phyloP scores from a whole-genome alignment of 2,329 filamentous ascomycete genomes.

The Ophiostoma ulmi region DNA sequence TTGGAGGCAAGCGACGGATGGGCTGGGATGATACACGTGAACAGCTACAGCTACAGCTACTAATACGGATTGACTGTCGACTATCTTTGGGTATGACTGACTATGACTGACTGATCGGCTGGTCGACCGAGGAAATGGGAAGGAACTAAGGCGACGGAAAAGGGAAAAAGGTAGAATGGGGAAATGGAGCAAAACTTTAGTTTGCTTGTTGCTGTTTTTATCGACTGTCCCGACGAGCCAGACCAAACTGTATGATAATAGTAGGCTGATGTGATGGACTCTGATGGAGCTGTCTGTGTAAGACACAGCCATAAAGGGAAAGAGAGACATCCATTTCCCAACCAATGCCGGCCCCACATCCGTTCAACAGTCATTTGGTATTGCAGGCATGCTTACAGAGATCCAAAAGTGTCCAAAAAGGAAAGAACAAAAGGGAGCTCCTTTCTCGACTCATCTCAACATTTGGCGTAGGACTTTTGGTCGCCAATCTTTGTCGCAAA shows the following conservation, averaged over 20 bases:
- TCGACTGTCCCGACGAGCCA: no score
- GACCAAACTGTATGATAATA: not conserved
- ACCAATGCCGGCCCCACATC: conserved; percentile 21
- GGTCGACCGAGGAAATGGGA: conserved; percentile 18
- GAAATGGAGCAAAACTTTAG: not conserved
- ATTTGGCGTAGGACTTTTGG: conserved; percentile 11
- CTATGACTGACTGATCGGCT: conserved; percentile 15
- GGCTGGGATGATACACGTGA: not conserved
- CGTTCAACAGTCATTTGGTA: not conserved
- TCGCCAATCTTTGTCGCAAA: not conserved
- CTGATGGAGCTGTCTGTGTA: not conserved
- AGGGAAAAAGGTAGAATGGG: not conserved
- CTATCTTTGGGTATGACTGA: not conserved
- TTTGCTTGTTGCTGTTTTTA: not conserved
- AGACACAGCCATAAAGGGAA: conserved; percentile 13
- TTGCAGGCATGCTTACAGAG: not conserved
- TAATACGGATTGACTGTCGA: not conserved
- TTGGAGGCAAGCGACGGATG: not conserved
- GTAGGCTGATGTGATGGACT: not conserved
- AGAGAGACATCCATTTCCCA: conserved; percentile 19
- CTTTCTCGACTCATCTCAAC: not conserved
- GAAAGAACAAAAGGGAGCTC: conserved; percentile 7
- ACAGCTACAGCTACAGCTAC: not conserved
- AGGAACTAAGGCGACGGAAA: not conserved
- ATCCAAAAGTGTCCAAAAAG: conserved; percentile 3